Evolutionary conservation across 2,329 filamentous ascomycete genomes (phyloP).

Genomic region (Botrytis aclada): DNA sequence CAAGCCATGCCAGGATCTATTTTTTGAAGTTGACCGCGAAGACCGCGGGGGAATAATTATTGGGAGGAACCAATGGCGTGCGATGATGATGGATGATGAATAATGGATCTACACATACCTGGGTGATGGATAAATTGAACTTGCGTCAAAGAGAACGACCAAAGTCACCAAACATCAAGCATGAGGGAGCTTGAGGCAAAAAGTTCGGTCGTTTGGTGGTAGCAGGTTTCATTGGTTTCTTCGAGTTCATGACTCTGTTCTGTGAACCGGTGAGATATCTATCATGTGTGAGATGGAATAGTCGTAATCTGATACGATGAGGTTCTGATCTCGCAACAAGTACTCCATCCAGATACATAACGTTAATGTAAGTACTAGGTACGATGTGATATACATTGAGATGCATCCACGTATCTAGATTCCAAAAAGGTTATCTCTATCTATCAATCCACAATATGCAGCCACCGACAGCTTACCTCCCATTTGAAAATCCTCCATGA

Average conservation of each 20-base stretch:
- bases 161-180: not conserved
- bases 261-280: not conserved
- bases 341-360: not conserved
- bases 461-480: not conserved
- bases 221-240: not conserved
- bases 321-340: not conserved
- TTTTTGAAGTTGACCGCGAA: slow-evolving; percentile 19
- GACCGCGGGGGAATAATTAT: slow-evolving; percentile 14
- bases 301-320: not conserved
- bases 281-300: not conserved
- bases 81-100: not conserved
- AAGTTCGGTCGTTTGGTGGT: not conserved
- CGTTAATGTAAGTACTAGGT: not conserved
- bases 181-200: not conserved
- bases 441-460: not conserved
- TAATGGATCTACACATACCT: not conserved
- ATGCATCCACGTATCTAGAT: not conserved
- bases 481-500: not conserved
- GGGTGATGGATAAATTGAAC: not conserved
- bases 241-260: not conserved
- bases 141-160: not conserved
- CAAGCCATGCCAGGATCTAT: slow-evolving; percentile 10
- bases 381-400: not conserved
- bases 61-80: not conserved
- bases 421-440: not conserved